phyloP scores from a whole-genome alignment of 148 eudicot species.

The Fagopyrum esculentum region DNA sequence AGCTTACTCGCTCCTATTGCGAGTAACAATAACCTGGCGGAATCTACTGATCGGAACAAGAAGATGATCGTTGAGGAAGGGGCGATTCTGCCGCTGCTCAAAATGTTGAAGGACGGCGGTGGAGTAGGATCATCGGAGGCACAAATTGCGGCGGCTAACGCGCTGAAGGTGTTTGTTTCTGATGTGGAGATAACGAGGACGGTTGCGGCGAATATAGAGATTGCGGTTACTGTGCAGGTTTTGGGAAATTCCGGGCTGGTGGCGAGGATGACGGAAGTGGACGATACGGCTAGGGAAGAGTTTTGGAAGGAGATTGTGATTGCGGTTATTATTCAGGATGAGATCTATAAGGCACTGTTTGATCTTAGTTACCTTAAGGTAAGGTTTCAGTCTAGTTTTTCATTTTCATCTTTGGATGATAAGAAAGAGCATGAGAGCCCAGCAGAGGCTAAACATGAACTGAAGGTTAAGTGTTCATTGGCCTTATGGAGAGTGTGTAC shows the following conservation, averaged over 20 bases:
- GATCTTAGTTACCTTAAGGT: constrained; percentile 15
- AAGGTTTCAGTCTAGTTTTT: constrained; percentile 28
- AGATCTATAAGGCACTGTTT: constrained; percentile 34
- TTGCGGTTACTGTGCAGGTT: constrained; percentile 21
- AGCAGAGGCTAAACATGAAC: constrained; percentile 37
- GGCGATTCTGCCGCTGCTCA: constrained; percentile 51
- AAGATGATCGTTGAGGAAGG: constrained; percentile 69
- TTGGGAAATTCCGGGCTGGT: constrained; percentile 30
- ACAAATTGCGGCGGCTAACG: constrained; percentile 53
- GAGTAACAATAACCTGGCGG: constrained; percentile 47
- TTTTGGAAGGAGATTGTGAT: constrained; percentile 64
- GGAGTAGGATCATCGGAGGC: constrained; percentile 36
- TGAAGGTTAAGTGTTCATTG: constrained; percentile 47
- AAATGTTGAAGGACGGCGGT: constrained; percentile 56
- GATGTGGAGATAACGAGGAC: constrained; percentile 31
- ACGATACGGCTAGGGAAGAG: constrained; percentile 51
- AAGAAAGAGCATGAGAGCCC: constrained; percentile 42
- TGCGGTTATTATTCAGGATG: constrained; percentile 32
- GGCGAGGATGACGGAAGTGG: constrained; percentile 54
- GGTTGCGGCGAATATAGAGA: constrained; percentile 37
- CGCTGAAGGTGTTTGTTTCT: constrained; percentile 43
- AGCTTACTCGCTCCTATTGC: constrained; percentile 52
- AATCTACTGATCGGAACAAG: constrained; percentile 42
- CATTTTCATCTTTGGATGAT: constrained; percentile 27
- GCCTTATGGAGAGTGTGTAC: constrained; percentile 74